Conservation (phyloP, 148 eudicot genomes). For the Amaranthus cruentus region DNA sequence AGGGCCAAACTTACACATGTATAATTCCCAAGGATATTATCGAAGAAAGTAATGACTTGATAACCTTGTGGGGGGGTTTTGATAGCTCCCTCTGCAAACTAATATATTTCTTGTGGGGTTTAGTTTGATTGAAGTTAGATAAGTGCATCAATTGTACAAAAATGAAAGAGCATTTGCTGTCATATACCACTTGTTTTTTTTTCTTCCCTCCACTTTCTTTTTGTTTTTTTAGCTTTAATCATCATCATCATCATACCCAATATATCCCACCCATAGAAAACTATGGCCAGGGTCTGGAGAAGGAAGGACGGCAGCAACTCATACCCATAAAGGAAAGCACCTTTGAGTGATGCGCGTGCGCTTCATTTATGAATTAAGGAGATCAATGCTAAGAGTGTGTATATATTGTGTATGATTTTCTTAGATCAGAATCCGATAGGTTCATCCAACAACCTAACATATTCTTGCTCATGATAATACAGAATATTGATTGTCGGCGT, state of each 20-base stretch:
- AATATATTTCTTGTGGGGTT: constrained; percentile 25
- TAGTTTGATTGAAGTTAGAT: constrained; percentile 25
- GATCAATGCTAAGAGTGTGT: not conserved
- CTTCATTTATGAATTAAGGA: not conserved
- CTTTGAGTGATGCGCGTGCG: not conserved
- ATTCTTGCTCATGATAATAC: no score
- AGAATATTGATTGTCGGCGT: no score
- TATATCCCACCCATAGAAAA: no score
- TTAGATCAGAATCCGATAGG: no score
- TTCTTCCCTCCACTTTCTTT: not conserved
- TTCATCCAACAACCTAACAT: no score
- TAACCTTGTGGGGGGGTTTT: constrained; percentile 18
- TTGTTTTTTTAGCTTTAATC: not conserved
- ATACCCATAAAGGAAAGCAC: not conserved
- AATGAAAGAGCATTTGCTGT: constrained; percentile 14
- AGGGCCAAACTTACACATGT: constrained; percentile 14
- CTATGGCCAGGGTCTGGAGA: no score
- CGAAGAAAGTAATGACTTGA: constrained; percentile 14
- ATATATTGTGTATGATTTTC: no score
- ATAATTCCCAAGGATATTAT: constrained; percentile 20
- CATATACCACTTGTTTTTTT: constrained; percentile 19
- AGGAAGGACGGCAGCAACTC: no score
- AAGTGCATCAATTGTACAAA: constrained; percentile 20
- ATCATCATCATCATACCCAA: no score
- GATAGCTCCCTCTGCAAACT: constrained; percentile 5